phyloP scores from a whole-genome alignment of 1,284 basidiomycete species.

The Malassezia globosa region DNA sequence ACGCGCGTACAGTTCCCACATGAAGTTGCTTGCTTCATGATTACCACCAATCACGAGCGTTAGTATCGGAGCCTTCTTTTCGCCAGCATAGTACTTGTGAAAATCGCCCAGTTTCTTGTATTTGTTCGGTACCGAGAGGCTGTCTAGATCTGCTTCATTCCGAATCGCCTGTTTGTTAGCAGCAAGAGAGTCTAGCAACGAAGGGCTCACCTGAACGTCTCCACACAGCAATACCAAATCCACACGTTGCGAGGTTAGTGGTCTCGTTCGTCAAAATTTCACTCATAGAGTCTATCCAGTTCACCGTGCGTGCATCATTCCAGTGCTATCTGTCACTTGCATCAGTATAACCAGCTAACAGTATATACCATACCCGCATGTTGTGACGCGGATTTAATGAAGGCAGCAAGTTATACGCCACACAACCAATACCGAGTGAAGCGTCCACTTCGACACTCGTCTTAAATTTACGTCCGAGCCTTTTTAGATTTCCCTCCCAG shows the following conservation, averaged over 20 bases:
- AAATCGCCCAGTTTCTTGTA: constrained; percentile 66
- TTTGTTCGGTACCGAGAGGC: constrained; percentile 81
- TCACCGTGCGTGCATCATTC: constrained; percentile 85
- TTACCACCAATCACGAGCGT: constrained; percentile 96
- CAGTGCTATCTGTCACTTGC: constrained; percentile 62
- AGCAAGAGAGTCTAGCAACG: no score
- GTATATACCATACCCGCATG: no score
- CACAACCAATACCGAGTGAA: no score
- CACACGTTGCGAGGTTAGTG: constrained; percentile 57
- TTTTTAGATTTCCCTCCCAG: no score
- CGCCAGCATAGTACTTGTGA: constrained; percentile 70
- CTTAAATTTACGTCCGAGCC: no score
- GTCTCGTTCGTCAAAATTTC: constrained; percentile 60
- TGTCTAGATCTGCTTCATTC: constrained; percentile 71
- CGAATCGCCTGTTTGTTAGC: constrained; percentile 58
- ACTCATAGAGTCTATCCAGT: constrained; percentile 61
- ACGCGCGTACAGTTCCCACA: constrained; percentile 78
- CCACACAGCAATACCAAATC: constrained; percentile 76
- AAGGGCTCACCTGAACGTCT: constrained; percentile 58
- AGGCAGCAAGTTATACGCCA: no score
- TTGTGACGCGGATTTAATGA: no score
- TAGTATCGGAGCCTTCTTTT: constrained; percentile 67
- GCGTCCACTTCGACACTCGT: no score
- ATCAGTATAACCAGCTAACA: no score
- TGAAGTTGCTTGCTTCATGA: constrained; percentile 91